phyloP scores from a whole-genome alignment of 108 stramenopile genomes.

The Nitzschia putrida region DNA sequence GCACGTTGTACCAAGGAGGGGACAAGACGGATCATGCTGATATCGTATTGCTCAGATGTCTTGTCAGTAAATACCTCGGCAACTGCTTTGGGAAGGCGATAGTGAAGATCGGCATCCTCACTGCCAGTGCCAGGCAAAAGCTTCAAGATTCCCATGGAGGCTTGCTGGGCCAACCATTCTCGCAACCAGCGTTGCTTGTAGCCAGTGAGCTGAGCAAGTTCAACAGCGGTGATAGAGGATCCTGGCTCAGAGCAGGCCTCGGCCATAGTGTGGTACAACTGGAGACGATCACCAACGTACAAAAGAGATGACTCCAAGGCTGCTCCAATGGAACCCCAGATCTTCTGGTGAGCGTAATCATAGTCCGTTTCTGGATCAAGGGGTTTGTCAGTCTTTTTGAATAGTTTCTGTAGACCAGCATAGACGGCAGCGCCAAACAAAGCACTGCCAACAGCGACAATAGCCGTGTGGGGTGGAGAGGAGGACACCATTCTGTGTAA shows the following conservation, averaged over 20 bases:
- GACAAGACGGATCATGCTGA: constrained; percentile 7
- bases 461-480: too few species aligned
- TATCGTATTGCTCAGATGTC: constrained; percentile 12
- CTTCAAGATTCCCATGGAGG: constrained; percentile 13
- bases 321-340: constrained; percentile 25
- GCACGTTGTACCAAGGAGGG: constrained; percentile 28
- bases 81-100: constrained; percentile 17
- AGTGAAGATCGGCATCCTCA: constrained; percentile 16
- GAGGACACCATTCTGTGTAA: too few species aligned
- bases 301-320: constrained; percentile 21
- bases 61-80: constrained; percentile 26
- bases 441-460: constrained; percentile 10
- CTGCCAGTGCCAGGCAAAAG: constrained; percentile 21
- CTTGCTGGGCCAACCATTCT: constrained; percentile 21
- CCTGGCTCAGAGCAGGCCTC: constrained; percentile 10
- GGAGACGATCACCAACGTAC: constrained; percentile 22
- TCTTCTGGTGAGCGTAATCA: constrained; percentile 11
- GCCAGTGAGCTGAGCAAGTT: constrained; percentile 15
- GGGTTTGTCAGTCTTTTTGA: not conserved
- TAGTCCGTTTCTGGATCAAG: constrained; percentile 18
- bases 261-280: constrained; percentile 9
- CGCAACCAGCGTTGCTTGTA: constrained; percentile 19
- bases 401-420: not conserved
- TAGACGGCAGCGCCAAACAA: constrained; percentile 9
- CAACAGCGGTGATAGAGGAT: constrained; percentile 23